Conservation (phyloP, 164 flowering plant genomes). For the Kingdonia uniflora region DNA sequence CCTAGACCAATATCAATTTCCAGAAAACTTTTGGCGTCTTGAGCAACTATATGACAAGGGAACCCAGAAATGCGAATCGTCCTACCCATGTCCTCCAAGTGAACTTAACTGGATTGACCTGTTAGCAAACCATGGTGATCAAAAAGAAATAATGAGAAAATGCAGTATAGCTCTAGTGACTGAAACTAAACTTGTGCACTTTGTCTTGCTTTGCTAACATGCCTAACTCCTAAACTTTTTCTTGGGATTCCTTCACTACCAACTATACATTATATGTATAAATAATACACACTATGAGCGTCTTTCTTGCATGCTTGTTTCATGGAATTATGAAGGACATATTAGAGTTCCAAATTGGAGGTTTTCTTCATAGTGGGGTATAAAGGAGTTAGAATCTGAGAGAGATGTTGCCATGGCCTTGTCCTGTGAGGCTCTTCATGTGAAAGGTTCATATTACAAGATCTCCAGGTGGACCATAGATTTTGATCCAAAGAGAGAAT, state of each 20-base stretch:
- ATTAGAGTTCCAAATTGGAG: constrained; percentile 5
- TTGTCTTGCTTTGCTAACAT: constrained; percentile 42
- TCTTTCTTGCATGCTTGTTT: background rate
- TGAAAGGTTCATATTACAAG: too few species aligned
- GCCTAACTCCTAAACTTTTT: constrained; percentile 39
- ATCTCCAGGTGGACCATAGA: too few species aligned
- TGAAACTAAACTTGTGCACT: background rate
- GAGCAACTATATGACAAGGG: constrained; percentile 29
- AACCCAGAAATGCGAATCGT: constrained; percentile 58
- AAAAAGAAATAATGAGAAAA: too few species aligned
- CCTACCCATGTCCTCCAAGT: constrained; percentile 31
- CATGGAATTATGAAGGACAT: background rate
- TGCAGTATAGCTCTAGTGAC: too few species aligned
- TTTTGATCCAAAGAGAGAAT: too few species aligned
- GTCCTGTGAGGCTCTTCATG: too few species aligned
- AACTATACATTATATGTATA: background rate
- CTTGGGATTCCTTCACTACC: constrained; percentile 50
- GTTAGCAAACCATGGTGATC: too few species aligned
- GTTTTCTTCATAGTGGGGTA: constrained; percentile 12
- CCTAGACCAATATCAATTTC: constrained; percentile 36
- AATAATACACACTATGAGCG: background rate
- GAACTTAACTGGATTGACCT: too few species aligned
- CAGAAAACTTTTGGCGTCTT: constrained; percentile 33
- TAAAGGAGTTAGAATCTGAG: too few species aligned
- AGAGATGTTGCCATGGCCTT: too few species aligned